phyloP scores from a whole-genome alignment of 352 stramenopile genomes.

The Phytophthora sp. region DNA sequence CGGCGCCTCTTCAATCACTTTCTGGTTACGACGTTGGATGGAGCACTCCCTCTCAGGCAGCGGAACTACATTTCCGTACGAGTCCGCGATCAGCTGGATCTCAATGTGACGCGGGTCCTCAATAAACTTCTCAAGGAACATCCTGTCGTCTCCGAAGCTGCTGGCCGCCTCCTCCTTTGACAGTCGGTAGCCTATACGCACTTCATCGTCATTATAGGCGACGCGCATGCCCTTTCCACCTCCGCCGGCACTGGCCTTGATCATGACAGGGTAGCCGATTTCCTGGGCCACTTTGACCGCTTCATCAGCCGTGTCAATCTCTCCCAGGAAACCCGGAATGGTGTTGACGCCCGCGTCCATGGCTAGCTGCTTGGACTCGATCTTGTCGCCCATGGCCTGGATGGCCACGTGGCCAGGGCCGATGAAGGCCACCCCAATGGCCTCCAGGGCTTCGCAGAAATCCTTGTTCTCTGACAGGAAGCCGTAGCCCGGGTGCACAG shows the following conservation, averaged over 20 bases:
- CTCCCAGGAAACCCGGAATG: constrained; percentile 94
- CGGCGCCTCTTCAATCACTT: constrained; percentile 96
- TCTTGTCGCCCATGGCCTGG: constrained; percentile 95
- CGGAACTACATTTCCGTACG: constrained; percentile 89
- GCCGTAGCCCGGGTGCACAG: constrained; percentile 95
- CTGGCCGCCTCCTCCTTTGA: constrained; percentile 89
- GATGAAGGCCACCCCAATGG: constrained; percentile 88
- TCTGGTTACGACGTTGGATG: constrained; percentile 98
- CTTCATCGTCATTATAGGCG: constrained; percentile 91
- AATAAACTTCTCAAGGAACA: constrained; percentile 98
- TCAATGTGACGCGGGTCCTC: constrained; percentile 98
- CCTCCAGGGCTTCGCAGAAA: constrained; percentile 84
- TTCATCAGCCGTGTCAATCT: constrained; percentile 79
- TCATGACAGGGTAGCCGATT: constrained; percentile 98
- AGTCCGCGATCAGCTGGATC: constrained; percentile 96
- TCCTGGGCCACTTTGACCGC: constrained; percentile 88
- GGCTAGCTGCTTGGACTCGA: constrained; percentile 95
- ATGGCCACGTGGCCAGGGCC: constrained; percentile 90
- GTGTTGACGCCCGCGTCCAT: constrained; percentile 92
- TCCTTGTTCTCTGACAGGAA: constrained; percentile 96
- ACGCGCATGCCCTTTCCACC: constrained; percentile 98
- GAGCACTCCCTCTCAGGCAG: constrained; percentile 97
- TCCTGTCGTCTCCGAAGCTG: constrained; percentile 95
- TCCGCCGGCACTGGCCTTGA: constrained; percentile 96
- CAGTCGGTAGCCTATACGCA: constrained; percentile 84